Conservation (phyloP, 257 asterid genomes). For the Solanum lycopersicoides region DNA sequence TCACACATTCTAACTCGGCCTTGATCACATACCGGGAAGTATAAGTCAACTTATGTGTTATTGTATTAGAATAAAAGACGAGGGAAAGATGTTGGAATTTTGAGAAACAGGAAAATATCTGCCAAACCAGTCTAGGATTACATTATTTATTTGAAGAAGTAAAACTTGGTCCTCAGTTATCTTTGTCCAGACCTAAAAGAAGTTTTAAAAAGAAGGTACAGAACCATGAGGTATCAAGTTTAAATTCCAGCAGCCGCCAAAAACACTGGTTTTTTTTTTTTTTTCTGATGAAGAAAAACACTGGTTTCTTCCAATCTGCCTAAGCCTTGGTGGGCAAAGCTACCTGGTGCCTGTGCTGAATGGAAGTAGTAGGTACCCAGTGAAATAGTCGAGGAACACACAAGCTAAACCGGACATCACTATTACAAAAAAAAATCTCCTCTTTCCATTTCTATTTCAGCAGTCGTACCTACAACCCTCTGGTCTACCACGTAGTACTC, state of each 20-base stretch:
- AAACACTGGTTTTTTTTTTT: too few relatives aligned
- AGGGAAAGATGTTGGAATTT: not conserved
- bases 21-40: not conserved
- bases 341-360: not conserved
- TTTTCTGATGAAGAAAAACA: not conserved
- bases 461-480: not conserved
- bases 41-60: not conserved
- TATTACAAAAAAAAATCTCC: not conserved
- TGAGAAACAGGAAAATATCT: not conserved
- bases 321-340: not conserved
- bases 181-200: not conserved
- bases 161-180: not conserved
- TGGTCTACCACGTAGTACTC: not conserved
- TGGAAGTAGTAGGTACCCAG: not conserved
- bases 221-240: not conserved
- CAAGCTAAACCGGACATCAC: not conserved
- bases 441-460: not conserved
- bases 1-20: not conserved
- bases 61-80: not conserved
- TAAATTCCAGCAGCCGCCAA: not conserved
- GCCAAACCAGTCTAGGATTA: not conserved
- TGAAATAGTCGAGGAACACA: not conserved
- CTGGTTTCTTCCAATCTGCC: not conserved
- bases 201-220: not conserved
- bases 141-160: not conserved